Conservation (phyloP, 106 monocot genomes). For the Apostasia ramifera region DNA sequence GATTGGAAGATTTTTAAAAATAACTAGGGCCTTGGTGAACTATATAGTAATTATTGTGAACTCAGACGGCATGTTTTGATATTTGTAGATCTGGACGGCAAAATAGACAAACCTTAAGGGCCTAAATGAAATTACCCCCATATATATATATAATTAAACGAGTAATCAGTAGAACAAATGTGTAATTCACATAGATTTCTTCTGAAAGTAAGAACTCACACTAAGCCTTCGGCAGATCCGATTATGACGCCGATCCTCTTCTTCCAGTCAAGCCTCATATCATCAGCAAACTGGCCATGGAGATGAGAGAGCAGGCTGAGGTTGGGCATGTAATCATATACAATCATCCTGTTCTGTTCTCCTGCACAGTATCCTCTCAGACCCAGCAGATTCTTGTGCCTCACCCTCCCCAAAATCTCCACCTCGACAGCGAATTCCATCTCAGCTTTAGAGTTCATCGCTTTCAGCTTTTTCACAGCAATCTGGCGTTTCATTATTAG, state of each 20-base stretch:
- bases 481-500: constrained; percentile 21
- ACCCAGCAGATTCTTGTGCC: constrained; percentile 52
- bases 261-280: constrained; percentile 34
- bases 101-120: no score
- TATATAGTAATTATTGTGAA: no score
- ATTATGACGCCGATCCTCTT: constrained; percentile 30
- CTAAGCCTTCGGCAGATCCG: constrained; percentile 37
- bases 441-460: constrained; percentile 40
- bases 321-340: constrained; percentile 71
- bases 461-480: constrained; percentile 68
- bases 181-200: no score
- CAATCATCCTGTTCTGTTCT: constrained; percentile 35
- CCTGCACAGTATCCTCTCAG: constrained; percentile 45
- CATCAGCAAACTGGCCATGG: constrained; percentile 36
- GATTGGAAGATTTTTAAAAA: no score
- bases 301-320: constrained; percentile 53
- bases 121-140: no score
- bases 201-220: constrained; percentile 11
- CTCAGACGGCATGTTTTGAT: no score
- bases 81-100: no score
- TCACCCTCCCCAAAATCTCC: constrained; percentile 47
- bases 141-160: no score
- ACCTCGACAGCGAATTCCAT: constrained; percentile 58
- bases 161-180: no score
- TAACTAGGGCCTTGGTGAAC: no score